These are phyloP conservation scores for Lyophyllum decastes DNA, from an alignment of 768 basidiomycete genomes.

Conservation along the genomic window DNA sequence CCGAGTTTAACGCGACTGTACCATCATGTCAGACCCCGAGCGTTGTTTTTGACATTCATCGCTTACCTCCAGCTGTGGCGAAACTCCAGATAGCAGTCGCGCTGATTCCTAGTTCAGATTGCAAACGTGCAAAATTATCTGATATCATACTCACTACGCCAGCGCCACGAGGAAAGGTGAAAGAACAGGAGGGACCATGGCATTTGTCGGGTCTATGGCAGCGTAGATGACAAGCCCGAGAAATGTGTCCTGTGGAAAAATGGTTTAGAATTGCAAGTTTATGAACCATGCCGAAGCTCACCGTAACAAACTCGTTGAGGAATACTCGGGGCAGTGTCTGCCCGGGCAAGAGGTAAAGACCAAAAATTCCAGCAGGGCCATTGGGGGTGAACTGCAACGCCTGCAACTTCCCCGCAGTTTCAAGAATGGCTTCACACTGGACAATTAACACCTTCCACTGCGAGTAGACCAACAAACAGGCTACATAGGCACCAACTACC, in stretches of 20 bases:
- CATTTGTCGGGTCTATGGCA: conserved; percentile 57
- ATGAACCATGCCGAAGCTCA: conserved; percentile 24
- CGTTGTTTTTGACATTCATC: not conserved
- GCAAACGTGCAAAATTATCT: not conserved
- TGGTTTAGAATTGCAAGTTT: not conserved
- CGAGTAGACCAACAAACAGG: conserved; percentile 57
- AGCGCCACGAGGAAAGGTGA: conserved; percentile 56
- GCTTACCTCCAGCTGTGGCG: conserved; percentile 47
- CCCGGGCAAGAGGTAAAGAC: conserved; percentile 45
- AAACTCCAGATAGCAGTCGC: conserved; percentile 63
- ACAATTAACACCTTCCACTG: conserved; percentile 60
- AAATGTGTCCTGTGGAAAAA: conserved; percentile 39
- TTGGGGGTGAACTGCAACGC: conserved; percentile 35
- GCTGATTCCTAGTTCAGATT: conserved; percentile 29
- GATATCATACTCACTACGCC: conserved; percentile 50
- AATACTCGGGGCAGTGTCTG: conserved; percentile 46
- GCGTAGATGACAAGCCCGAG: conserved; percentile 55
- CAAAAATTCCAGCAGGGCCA: conserved; percentile 56
- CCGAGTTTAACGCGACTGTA: conserved; percentile 62
- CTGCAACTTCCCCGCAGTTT: conserved; percentile 23
- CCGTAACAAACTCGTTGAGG: conserved; percentile 58
- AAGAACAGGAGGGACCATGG: conserved; percentile 51
- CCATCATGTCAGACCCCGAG: not conserved
- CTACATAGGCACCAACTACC: conserved; percentile 65
- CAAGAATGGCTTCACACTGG: conserved; percentile 31